A percentile compares a stretch with the other conserved stretches of the same genome.
Conservation (phyloP, 2,329 filamentous ascomycete species). For the Aspergillus ibericus region DNA sequence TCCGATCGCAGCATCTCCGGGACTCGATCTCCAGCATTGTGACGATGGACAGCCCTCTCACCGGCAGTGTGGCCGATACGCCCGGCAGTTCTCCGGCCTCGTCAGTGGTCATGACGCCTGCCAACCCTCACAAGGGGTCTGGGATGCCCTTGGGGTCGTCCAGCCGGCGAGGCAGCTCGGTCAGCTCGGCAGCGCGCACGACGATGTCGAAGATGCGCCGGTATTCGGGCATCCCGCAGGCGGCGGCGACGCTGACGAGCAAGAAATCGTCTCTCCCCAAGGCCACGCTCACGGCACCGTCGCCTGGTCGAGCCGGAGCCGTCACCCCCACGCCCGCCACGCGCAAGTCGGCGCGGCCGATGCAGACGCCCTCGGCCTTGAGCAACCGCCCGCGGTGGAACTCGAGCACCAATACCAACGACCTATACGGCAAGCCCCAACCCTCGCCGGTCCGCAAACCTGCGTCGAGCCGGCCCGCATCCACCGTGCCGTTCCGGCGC, state of each 20-base stretch:
- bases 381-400: slow-evolving; percentile 73
- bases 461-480: slow-evolving; percentile 36
- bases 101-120: slow-evolving; percentile 59
- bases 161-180: slow-evolving; percentile 50
- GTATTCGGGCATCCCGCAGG: slow-evolving; percentile 50
- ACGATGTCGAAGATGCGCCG: slow-evolving; percentile 45
- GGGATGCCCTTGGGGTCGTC: slow-evolving; percentile 47
- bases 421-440: slow-evolving; percentile 65
- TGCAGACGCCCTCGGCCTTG: slow-evolving; percentile 32
- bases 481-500: slow-evolving; percentile 44
- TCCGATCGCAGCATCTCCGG: slow-evolving; percentile 71
- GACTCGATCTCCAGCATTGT: slow-evolving; percentile 93
- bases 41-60: slow-evolving; percentile 73
- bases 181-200: slow-evolving; percentile 41
- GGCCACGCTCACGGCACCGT: slow-evolving; percentile 34
- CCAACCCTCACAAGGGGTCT: slow-evolving; percentile 50
- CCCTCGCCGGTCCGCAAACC: slow-evolving; percentile 57
- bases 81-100: slow-evolving; percentile 71
- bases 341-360: slow-evolving; percentile 42
- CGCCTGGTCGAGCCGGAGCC: slow-evolving; percentile 44
- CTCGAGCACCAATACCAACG: slow-evolving; percentile 63
- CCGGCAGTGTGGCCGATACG: slow-evolving; percentile 68
- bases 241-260: slow-evolving; percentile 27
- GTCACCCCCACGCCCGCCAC: slow-evolving; percentile 53
- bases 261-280: slow-evolving; percentile 42